Percentiles rank a stretch among this genome's conserved stretches.
Conservation (phyloP, 192 early-diverging fungal species). For the Gigaspora rosea region DNA sequence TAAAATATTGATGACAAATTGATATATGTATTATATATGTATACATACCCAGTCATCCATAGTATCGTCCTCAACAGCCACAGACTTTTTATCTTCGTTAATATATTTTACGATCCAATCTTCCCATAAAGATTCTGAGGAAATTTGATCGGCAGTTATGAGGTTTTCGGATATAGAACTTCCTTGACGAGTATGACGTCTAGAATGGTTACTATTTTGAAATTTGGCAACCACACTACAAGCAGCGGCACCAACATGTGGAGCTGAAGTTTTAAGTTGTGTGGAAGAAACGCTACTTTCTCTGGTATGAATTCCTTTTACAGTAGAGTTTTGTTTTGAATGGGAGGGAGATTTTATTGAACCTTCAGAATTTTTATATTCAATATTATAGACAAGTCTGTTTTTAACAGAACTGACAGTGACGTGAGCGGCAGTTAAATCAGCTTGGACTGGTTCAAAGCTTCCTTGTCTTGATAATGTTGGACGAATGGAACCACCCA, state of each 20-base stretch:
- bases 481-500: no score
- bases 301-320: background rate
- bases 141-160: background rate
- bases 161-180: background rate
- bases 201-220: background rate
- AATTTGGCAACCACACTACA: background rate
- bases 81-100: background rate
- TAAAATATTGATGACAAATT: background rate
- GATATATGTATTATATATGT: background rate
- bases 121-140: slow-evolving; percentile 6
- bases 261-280: background rate
- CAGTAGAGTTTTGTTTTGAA: background rate
- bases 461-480: background rate
- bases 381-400: slow-evolving; percentile 2
- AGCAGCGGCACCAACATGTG: background rate
- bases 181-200: background rate
- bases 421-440: slow-evolving; percentile 12
- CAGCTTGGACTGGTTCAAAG: background rate
- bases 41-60: background rate
- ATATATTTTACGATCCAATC: slow-evolving; percentile 23
- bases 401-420: background rate
- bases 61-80: background rate
- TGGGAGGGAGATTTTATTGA: background rate
- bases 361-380: background rate
- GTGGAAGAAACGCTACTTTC: background rate